Conservation (phyloP, 768 basidiomycete species). For the Collybia mongolica region DNA sequence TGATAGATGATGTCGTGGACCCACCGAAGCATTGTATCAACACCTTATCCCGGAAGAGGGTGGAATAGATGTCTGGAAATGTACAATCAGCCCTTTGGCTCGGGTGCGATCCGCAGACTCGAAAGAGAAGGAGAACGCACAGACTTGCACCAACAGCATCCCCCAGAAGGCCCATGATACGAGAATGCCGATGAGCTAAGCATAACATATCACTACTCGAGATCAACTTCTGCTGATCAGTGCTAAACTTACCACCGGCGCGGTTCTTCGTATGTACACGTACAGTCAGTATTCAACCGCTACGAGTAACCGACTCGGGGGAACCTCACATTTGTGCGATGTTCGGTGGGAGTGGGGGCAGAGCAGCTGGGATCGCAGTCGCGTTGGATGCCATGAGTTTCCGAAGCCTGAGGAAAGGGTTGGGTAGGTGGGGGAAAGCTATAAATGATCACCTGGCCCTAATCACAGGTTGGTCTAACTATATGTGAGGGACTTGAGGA, state of each 20-base stretch:
- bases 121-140: neutral
- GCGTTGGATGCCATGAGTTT: neutral
- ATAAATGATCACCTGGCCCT: no score
- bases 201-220: neutral
- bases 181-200: slow-evolving; percentile 6
- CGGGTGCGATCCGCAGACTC: no score
- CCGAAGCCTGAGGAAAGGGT: no score
- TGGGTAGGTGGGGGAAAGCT: no score
- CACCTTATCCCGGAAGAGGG: neutral
- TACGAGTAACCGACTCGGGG: neutral
- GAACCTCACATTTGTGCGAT: neutral
- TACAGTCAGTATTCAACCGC: neutral
- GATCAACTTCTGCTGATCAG: neutral
- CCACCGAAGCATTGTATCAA: neutral
- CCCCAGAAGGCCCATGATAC: slow-evolving; percentile 7
- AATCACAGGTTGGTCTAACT: no score
- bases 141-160: slow-evolving; percentile 8
- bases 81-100: no score
- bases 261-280: no score
- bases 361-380: neutral
- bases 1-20: neutral
- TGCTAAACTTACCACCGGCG: neutral
- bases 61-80: slow-evolving; percentile 1
- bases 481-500: no score
- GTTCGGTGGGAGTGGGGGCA: neutral